A percentile compares a stretch with the other conserved stretches of the same genome.
These are phyloP conservation scores for Euphorbia celastroides DNA, from an alignment of 441 rosid species.

Conservation along the genomic window DNA sequence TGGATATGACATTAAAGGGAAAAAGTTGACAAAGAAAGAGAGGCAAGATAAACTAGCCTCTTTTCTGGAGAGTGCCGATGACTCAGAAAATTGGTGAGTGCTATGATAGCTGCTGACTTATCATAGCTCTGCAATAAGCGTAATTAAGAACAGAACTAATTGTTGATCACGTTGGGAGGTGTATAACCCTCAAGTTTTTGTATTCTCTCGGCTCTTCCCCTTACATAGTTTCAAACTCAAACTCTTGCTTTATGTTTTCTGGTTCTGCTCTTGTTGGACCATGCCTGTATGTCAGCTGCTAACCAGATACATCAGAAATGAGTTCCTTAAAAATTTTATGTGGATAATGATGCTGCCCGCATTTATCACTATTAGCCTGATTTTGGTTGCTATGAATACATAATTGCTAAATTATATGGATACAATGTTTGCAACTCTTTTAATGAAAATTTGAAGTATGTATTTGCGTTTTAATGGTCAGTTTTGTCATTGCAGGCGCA, in stretches of 20 bases:
- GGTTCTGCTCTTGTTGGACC: not conserved
- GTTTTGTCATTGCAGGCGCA: slow-evolving; percentile 50
- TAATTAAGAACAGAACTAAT: not conserved
- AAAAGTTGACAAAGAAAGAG: slow-evolving; percentile 78
- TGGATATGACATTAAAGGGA: slow-evolving; percentile 77
- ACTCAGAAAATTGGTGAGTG: slow-evolving; percentile 76
- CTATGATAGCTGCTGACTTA: not conserved
- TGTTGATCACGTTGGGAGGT: not conserved
- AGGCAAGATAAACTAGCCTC: slow-evolving; percentile 74
- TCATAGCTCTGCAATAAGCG: not conserved
- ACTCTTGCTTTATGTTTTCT: not conserved
- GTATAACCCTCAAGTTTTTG: not conserved
- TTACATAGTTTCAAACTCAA: not conserved
- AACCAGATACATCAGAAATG: not conserved
- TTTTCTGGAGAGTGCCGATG: slow-evolving; percentile 76
- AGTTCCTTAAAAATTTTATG: not conserved
- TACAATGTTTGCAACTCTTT: not conserved
- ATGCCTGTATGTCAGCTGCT: not conserved
- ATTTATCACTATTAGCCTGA: not conserved
- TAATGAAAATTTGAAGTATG: not conserved
- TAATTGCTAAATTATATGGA: not conserved
- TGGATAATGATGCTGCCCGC: not conserved
- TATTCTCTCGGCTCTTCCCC: not conserved
- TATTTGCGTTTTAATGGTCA: not conserved
- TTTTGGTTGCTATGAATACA: not conserved